Percentiles rank a stretch among this genome's conserved stretches.
phyloP scores from a whole-genome alignment of 2,329 filamentous ascomycete genomes.

The Coniochaeta ligniaria region DNA sequence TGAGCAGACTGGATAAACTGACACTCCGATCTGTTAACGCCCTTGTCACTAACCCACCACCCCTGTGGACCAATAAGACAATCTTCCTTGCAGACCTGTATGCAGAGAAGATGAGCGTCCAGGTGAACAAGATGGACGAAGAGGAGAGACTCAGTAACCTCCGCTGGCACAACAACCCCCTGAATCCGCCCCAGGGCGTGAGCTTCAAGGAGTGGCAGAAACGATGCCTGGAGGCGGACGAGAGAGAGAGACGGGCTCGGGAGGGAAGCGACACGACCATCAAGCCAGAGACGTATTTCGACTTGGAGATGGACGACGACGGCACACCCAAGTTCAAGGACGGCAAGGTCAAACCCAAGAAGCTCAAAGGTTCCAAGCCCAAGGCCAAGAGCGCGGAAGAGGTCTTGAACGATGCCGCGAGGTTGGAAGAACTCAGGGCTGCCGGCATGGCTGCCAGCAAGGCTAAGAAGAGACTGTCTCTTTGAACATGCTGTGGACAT shows the following conservation, averaged over 20 bases:
- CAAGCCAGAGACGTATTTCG: background rate
- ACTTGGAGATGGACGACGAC: background rate
- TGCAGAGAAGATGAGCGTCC: background rate
- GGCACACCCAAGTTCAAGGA: background rate
- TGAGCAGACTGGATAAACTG: background rate
- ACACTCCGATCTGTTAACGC: background rate
- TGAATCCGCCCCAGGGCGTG: background rate
- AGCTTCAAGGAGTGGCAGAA: background rate
- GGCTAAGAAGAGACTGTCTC: too few relatives aligned
- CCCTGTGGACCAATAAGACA: background rate
- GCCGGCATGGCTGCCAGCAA: too few relatives aligned
- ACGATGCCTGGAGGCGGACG: background rate
- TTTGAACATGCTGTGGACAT: too few relatives aligned
- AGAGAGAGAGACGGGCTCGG: background rate
- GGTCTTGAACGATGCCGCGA: too few relatives aligned
- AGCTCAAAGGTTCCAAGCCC: too few relatives aligned
- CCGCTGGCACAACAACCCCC: background rate
- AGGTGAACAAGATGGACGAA: background rate
- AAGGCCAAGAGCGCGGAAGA: too few relatives aligned
- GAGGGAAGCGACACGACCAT: background rate
- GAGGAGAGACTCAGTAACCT: background rate
- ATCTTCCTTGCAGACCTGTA: background rate
- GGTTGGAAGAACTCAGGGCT: too few relatives aligned
- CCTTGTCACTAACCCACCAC: background rate
- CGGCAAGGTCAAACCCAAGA: background rate